Percentiles rank a stretch among this genome's conserved stretches.
Evolutionary conservation across 495 filamentous ascomycete genomes (phyloP).

Genomic region (Trichoderma asperelloides): DNA sequence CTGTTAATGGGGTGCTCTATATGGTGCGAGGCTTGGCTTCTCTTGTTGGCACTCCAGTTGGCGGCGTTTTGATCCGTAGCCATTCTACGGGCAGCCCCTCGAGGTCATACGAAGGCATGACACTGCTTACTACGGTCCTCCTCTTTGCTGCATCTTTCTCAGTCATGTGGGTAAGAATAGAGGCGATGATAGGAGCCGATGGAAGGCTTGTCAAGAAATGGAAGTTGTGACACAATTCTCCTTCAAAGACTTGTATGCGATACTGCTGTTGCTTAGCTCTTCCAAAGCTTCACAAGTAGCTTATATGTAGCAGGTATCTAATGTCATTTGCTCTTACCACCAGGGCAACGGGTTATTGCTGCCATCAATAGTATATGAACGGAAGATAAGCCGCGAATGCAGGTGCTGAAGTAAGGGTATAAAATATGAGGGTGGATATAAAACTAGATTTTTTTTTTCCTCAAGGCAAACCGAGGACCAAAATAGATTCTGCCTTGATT

Average conservation of each 20-base stretch:
- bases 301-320: neutral
- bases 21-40: conserved; percentile 35
- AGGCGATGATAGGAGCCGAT: conserved; percentile 16
- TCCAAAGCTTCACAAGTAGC: neutral
- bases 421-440: too few species aligned
- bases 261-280: neutral
- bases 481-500: too few species aligned
- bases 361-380: too few species aligned
- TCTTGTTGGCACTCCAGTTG: conserved; percentile 34
- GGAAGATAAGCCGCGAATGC: too few species aligned
- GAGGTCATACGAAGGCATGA: conserved; percentile 23
- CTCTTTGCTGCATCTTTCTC: conserved; percentile 23
- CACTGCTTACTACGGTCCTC: conserved; percentile 23
- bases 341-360: too few species aligned
- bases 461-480: too few species aligned
- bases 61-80: conserved; percentile 28
- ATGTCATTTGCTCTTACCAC: too few species aligned
- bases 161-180: conserved; percentile 27
- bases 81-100: conserved; percentile 16
- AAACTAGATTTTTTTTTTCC: too few species aligned
- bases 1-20: conserved; percentile 35
- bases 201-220: conserved; percentile 11
- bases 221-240: conserved; percentile 7
- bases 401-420: too few species aligned
- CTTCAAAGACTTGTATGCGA: neutral